Evolutionary conservation across 352 stramenopile species (phyloP), one percentile per base, ranked within the genome.

Genomic region (Albugo laibachii): DNA sequence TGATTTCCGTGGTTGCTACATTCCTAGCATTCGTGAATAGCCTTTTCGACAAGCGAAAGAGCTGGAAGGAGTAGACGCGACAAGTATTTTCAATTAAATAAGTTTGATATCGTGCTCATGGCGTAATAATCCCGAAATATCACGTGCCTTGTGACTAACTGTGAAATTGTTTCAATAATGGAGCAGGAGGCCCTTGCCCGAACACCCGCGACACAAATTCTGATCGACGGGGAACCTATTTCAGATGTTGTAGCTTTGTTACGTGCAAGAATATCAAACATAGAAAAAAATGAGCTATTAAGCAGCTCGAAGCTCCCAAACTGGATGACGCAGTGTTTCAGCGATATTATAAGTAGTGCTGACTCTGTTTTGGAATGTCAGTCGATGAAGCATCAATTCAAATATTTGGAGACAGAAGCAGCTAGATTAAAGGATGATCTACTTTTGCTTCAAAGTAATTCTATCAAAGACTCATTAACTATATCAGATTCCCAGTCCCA

Each of bases 301-400:
- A 87, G 63, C 49, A 73, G 74, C 31, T 63, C 70, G 18, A 64
- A 68, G 18, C 52, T 89, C 15, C 74, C 74, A 0, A 34, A 67
- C 6, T 89, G 77, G 77, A 56, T 89, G 1, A 57, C 82, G 18
- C 73, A 80, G 38, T 72, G 72, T 5, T 49, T 89, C 41, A 67
- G 74, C 0, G 74, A 87, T 27, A 73, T 89, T n/a, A 72, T 75
- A 13, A 77, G 72, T 52, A 89, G 77, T 44, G 74, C 79, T 21
- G 77, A 91, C 47, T 59, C 72, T 2, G 73, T 85, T 15, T 69
- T 89, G 14, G 74, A 85, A 51, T 85, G 74, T 56, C 77, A 89
- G 39, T 50, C 68, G 8, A 51, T 87, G 31, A 57, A 80, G 13
- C 72, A 87, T 24, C 74, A 89, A 41, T 71, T 89, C 11, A 62